Evolutionary conservation across 1,139 yeast species (phyloP).

Genomic region (Taphrina wiesneri): DNA sequence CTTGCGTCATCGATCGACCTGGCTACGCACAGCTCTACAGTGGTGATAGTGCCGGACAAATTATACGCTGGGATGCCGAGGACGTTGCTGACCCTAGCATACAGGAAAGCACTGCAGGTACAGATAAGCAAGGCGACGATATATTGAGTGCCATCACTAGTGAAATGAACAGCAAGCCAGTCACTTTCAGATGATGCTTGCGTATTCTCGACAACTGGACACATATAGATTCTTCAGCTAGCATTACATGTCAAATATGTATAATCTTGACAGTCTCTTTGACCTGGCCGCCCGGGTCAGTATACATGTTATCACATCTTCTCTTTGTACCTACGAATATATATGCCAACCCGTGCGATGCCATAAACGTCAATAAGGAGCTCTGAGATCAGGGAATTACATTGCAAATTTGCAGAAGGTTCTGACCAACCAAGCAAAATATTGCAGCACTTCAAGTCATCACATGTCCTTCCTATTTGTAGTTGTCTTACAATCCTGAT

Average conservation of each 20-base stretch:
- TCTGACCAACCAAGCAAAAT: too few relatives aligned
- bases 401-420: too few relatives aligned
- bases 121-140: not conserved
- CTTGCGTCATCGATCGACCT: conserved; percentile 24
- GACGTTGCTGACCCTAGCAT: not conserved
- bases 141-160: not conserved
- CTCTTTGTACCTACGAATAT: not conserved
- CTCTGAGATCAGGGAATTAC: too few relatives aligned
- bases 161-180: conserved; percentile 1
- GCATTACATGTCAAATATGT: too few relatives aligned
- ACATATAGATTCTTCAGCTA: too few relatives aligned
- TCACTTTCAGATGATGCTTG: conserved; percentile 11
- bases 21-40: conserved; percentile 16
- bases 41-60: conserved; percentile 29
- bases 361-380: not conserved
- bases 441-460: too few relatives aligned
- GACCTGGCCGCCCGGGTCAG: not conserved
- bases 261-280: not conserved
- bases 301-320: not conserved
- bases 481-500: too few relatives aligned
- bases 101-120: not conserved
- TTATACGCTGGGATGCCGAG: conserved; percentile 19
- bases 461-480: too few relatives aligned
- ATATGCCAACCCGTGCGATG: not conserved
- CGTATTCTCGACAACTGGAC: too few relatives aligned